phyloP scores from a whole-genome alignment of 306 rosid genomes.

The Lathyrus tuberosus region DNA sequence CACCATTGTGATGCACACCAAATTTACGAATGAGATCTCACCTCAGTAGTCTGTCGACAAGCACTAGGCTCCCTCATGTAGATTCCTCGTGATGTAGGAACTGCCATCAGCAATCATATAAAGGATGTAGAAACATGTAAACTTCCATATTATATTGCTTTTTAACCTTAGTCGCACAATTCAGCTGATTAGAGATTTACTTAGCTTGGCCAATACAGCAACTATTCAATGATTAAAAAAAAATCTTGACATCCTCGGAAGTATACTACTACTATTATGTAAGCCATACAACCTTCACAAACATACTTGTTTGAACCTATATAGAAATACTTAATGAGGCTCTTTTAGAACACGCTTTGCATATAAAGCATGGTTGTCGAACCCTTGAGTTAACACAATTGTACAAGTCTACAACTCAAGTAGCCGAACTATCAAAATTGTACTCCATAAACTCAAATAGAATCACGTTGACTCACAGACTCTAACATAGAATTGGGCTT shows the following conservation, averaged over 20 bases:
- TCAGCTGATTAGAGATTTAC: conserved; percentile 6
- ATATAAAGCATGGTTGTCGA: no score
- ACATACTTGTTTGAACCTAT: background rate
- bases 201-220: conserved; percentile 13
- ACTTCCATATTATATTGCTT: conserved; percentile 2
- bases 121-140: conserved; percentile 25
- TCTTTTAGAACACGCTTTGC: background rate
- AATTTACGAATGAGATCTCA: conserved; percentile 47
- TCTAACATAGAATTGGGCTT: background rate
- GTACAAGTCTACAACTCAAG: background rate
- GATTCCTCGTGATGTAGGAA: conserved; percentile 81
- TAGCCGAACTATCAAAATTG: background rate
- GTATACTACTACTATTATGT: conserved; percentile 4
- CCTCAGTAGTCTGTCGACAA: conserved; percentile 81
- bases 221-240: conserved; percentile 18
- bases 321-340: background rate
- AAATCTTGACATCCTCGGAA: conserved; percentile 8
- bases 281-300: conserved; percentile 19
- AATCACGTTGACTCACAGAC: background rate
- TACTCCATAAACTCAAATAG: background rate
- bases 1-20: conserved; percentile 26
- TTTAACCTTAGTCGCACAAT: conserved; percentile 19
- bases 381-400: background rate
- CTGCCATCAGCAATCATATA: conserved; percentile 57
- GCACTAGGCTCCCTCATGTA: conserved; percentile 89